These are phyloP conservation scores for Salisapilia sapeloensis DNA, from an alignment of 352 stramenopile genomes.

Conservation along the genomic window DNA sequence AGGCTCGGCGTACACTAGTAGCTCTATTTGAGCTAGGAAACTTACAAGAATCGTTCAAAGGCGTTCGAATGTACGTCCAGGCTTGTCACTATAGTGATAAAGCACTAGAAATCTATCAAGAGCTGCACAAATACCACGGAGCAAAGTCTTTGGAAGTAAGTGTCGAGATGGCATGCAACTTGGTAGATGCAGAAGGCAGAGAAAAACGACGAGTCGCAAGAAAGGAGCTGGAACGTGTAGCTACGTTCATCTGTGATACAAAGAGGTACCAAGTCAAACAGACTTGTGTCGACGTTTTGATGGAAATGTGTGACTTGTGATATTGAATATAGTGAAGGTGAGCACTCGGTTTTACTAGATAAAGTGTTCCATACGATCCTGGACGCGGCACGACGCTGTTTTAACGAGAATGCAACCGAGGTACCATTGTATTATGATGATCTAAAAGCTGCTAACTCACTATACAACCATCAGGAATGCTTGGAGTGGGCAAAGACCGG, in stretches of 20 bases:
- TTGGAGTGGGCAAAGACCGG: constrained; percentile 26
- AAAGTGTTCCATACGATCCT: constrained; percentile 21
- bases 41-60: constrained; percentile 21
- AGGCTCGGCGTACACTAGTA: constrained; percentile 17
- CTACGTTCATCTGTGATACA: constrained; percentile 7
- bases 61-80: constrained; percentile 23
- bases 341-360: constrained; percentile 3
- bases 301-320: too few relatives aligned
- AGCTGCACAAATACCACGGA: constrained; percentile 40
- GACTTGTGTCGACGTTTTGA: too few relatives aligned
- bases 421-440: constrained; percentile 4
- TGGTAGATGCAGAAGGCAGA: constrained; percentile 14
- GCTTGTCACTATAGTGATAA: constrained; percentile 24
- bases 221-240: constrained; percentile 18
- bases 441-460: background rate
- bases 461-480: constrained; percentile 12
- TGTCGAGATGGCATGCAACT: constrained; percentile 40
- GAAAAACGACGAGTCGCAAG: constrained; percentile 14
- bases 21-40: constrained; percentile 37
- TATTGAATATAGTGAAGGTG: constrained; percentile 3
- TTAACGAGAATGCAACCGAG: constrained; percentile 18
- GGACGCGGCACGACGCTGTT: constrained; percentile 18
- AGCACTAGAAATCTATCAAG: constrained; percentile 35
- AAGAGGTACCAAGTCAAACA: constrained; percentile 10
- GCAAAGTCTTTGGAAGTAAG: constrained; percentile 33